Evolutionary conservation across 441 rosid genomes (phyloP), one percentile per base, ranked within the genome.

Genomic region (Kokia cookei): DNA sequence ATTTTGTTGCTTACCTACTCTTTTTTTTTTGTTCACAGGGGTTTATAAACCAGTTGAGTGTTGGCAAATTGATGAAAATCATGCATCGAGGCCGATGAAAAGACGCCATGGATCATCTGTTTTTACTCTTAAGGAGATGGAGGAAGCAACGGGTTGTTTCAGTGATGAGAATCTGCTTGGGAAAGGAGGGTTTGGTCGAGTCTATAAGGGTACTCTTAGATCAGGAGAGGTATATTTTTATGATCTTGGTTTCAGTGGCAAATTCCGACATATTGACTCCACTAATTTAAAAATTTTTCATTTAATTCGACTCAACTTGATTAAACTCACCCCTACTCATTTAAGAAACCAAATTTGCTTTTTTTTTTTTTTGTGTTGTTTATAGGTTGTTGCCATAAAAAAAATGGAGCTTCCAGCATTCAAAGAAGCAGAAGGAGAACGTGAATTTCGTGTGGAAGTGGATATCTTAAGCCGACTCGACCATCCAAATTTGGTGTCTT

Each of bases 181-280:
- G 35, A 58, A 58, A 58, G 62, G 62, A 58, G 62, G 62, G 13
- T 58, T 58, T 26, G 62, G 62, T 14, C 62, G 62, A 26, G 62
- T 58, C 11, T 58, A 58, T 26, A 58, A 58, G 37, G 62, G 62
- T 7, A 58, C 35, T 58, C 62, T 58, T 80, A 86, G 88, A 72
- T 84, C 97, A 40, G 97, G 97, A 80, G 93, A 92, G 96, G 96
- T 91, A 88, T 37, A 37, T 37, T 37, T 15, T 29, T 72, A 55
- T 22, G 4, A 3, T 22, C 61, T 55, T 55, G 61, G 32, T 55
- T 55, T 55, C 13, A 0, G 29, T 55, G 40, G 8, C 40, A 37
- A 6, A 37, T 37, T 37, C 40, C 40, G 8, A 37, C 0, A 32
- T 1, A 32, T 5, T 0, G 0, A 1, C 37, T 5, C 7, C 6